Evolutionary conservation across 352 stramenopile species (phyloP).

Genomic region (Aphanomyces astaci): DNA sequence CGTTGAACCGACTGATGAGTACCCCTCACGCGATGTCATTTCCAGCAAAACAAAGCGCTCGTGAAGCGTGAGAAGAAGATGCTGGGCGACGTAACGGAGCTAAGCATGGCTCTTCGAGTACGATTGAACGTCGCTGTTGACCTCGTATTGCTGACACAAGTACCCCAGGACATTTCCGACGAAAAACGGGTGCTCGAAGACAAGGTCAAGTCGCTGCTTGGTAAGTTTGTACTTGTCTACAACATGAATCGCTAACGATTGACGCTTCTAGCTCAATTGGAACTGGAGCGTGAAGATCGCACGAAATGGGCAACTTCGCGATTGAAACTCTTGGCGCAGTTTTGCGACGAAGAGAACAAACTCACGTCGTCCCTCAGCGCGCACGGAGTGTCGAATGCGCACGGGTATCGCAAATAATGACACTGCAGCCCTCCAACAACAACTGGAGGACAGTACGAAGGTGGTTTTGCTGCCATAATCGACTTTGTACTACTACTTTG

Average conservation of each 20-base stretch:
- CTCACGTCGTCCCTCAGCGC: conserved; percentile 33
- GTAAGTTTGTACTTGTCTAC: conserved; percentile 25
- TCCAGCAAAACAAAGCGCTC: conserved; percentile 39
- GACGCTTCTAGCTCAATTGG: conserved; percentile 68
- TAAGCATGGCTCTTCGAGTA: conserved; percentile 37
- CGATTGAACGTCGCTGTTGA: conserved; percentile 18
- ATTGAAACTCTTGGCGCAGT: conserved; percentile 64
- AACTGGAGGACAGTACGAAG: too few relatives aligned
- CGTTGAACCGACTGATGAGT: too few relatives aligned
- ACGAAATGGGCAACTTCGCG: conserved; percentile 57
- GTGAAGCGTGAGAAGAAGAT: conserved; percentile 41
- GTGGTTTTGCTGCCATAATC: too few relatives aligned
- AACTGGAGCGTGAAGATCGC: conserved; percentile 50
- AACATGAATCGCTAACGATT: too few relatives aligned
- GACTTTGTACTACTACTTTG: too few relatives aligned
- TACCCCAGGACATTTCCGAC: conserved; percentile 39
- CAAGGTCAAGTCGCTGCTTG: conserved; percentile 42
- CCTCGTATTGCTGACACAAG: background rate
- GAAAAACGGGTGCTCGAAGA: conserved; percentile 49
- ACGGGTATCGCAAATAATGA: background rate
- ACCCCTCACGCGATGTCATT: background rate
- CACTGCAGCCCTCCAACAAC: too few relatives aligned
- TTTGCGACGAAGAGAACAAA: conserved; percentile 77
- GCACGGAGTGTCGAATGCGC: background rate
- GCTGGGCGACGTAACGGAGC: conserved; percentile 43